These are phyloP conservation scores for Prunella vulgaris DNA, from an alignment of 257 asterid genomes.

Conservation along the genomic window DNA sequence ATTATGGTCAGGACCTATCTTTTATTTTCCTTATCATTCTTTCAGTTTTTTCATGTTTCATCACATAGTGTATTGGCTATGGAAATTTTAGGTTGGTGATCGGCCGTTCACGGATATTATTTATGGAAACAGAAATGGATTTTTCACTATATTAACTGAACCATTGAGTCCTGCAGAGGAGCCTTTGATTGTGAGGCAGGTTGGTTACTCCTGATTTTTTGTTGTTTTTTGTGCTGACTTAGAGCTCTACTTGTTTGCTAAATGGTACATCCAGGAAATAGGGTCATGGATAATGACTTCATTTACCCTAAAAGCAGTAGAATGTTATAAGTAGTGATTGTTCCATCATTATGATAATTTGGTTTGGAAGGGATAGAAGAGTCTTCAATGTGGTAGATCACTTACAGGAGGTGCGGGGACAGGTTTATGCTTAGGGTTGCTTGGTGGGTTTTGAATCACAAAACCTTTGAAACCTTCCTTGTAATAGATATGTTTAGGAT, in stretches of 20 bases:
- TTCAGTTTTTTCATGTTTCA: neutral
- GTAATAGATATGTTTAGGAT: neutral
- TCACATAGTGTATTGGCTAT: constrained; percentile 15
- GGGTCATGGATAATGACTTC: neutral
- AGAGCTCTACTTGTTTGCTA: neutral
- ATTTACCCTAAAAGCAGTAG: neutral
- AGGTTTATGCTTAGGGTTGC: neutral
- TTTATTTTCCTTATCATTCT: neutral
- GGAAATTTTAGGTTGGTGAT: constrained; percentile 79
- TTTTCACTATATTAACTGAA: constrained; percentile 78
- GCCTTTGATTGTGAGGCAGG: constrained; percentile 84
- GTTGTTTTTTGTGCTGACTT: neutral
- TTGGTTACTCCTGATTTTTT: constrained; percentile 27
- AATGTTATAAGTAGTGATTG: neutral
- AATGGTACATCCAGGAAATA: neutral
- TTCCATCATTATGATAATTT: neutral
- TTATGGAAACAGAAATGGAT: constrained; percentile 83
- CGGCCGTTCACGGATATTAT: constrained; percentile 92
- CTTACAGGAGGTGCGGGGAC: neutral
- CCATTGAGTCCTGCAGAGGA: constrained; percentile 78
- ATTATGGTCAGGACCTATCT: constrained; percentile 52
- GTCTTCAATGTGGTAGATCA: neutral
- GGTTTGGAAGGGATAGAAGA: neutral
- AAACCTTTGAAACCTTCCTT: neutral
- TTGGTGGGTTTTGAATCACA: neutral